phyloP scores from a whole-genome alignment of 192 early-diverging fungal species.

The Gaertneriomyces semiglobifer region DNA sequence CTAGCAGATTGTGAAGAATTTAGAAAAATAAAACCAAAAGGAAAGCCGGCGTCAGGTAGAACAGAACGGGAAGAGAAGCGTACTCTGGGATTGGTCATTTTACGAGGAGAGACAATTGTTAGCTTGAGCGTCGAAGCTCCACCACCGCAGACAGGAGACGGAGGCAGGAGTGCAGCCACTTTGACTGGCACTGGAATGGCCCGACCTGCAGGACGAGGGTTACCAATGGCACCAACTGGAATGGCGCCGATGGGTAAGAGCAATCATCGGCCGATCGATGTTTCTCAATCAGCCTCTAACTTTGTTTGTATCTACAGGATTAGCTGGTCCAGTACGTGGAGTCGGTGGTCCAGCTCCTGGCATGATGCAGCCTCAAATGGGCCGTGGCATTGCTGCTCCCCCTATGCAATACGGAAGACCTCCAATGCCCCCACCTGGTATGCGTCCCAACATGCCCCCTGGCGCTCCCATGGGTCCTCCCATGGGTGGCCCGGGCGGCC shows the following conservation, averaged over 20 bases:
- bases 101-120: conserved; percentile 91
- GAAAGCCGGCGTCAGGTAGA: conserved; percentile 38
- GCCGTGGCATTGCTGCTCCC: conserved; percentile 55
- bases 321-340: conserved; percentile 78
- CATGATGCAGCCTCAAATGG: conserved; percentile 81
- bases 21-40: conserved; percentile 83
- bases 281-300: conserved; percentile 25
- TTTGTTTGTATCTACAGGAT: conserved; percentile 7
- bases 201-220: conserved; percentile 76
- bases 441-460: conserved; percentile 13
- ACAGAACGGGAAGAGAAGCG: conserved; percentile 81
- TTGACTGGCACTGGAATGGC: conserved; percentile 68
- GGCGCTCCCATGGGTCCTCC: conserved; percentile 25
- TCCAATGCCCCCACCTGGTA: conserved; percentile 36
- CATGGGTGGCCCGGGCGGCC: conserved; percentile 41
- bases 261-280: not conserved
- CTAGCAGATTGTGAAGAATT: conserved; percentile 97
- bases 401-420: conserved; percentile 71
- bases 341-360: conserved; percentile 89
- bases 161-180: conserved; percentile 23
- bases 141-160: conserved; percentile 65
- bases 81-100: conserved; percentile 86
- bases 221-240: conserved; percentile 55
- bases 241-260: conserved; percentile 25
- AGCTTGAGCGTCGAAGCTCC: conserved; percentile 86